Percentiles rank a stretch among this genome's conserved stretches.
Evolutionary conservation across 1,284 basidiomycete genomes (phyloP).

Genomic region (Trametes sp.): DNA sequence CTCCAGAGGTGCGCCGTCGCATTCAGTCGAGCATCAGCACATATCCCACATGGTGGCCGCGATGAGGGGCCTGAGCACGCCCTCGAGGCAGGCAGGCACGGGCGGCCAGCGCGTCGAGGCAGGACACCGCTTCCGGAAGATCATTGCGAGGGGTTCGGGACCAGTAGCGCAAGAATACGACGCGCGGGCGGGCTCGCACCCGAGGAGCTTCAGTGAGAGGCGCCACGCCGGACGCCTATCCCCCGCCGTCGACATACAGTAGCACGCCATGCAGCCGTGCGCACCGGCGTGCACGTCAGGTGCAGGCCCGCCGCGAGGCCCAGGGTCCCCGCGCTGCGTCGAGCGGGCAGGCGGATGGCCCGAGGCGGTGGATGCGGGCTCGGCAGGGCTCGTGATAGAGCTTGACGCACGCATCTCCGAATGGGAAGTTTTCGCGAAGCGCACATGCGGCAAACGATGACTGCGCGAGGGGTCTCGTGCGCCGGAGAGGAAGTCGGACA

Average conservation of each 20-base stretch:
- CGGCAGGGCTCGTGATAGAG: constrained; percentile 20
- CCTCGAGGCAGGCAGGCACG: not conserved
- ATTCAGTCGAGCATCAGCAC: not conserved
- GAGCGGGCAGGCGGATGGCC: constrained; percentile 3
- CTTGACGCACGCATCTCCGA: constrained; percentile 15
- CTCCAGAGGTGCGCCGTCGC: not conserved
- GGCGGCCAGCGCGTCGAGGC: not conserved
- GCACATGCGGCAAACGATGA: not conserved
- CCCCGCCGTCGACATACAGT: too few relatives aligned
- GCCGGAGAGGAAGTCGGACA: constrained; percentile 1
- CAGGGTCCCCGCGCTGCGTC: not conserved
- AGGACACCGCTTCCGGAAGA: constrained; percentile 6
- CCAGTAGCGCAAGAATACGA: not conserved
- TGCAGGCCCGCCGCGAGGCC: constrained; percentile 1
- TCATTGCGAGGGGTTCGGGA: not conserved
- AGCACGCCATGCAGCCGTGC: constrained; percentile 2
- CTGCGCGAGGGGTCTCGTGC: constrained; percentile 18
- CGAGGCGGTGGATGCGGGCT: constrained; percentile 12
- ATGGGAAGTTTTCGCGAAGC: constrained; percentile 22
- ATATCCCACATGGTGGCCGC: not conserved
- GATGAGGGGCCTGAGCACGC: not conserved
- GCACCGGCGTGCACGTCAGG: constrained; percentile 4
- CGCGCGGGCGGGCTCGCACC: constrained; percentile 6
- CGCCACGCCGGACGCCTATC: constrained; percentile 7
- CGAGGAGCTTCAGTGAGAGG: constrained; percentile 17